These are phyloP conservation scores for Funneliformis caledonium DNA, from an alignment of 371 early-diverging fungal species.

Conservation along the genomic window DNA sequence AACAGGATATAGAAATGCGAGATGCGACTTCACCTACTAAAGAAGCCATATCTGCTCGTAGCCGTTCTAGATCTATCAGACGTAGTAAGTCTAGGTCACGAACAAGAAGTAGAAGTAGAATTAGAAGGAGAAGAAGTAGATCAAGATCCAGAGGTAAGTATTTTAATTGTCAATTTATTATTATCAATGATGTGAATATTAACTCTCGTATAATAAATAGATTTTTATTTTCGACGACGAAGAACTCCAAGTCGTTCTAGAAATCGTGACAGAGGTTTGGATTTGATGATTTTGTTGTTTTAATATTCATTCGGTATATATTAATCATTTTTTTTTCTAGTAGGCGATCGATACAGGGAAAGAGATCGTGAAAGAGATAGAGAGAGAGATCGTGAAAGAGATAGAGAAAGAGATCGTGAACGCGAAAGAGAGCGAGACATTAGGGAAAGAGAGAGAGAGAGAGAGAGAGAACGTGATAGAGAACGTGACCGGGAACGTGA, in stretches of 20 bases:
- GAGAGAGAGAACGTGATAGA: slow-evolving; percentile 31
- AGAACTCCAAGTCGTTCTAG: slow-evolving; percentile 44
- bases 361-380: slow-evolving; percentile 39
- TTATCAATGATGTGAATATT: slow-evolving; percentile 28
- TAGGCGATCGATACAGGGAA: slow-evolving; percentile 43
- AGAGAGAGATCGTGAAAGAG: slow-evolving; percentile 6
- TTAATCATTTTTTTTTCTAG: background rate
- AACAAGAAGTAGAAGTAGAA: slow-evolving; percentile 37
- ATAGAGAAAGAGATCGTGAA: slow-evolving; percentile 41
- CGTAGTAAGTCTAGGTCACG: slow-evolving; percentile 35
- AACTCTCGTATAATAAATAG: slow-evolving; percentile 24
- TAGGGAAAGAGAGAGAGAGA: slow-evolving; percentile 16
- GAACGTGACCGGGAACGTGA: slow-evolving; percentile 24
- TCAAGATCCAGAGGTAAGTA: slow-evolving; percentile 34
- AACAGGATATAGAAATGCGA: slow-evolving; percentile 31
- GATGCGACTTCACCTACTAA: slow-evolving; percentile 31
- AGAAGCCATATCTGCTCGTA: slow-evolving; percentile 12
- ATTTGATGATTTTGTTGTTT: background rate
- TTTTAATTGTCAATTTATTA: background rate
- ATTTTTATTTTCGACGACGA: slow-evolving; percentile 36
- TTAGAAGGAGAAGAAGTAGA: slow-evolving; percentile 43
- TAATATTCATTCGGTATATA: background rate
- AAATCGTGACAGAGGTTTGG: slow-evolving; percentile 44
- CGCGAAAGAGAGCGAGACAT: slow-evolving; percentile 17
- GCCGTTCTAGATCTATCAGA: slow-evolving; percentile 40